Evolutionary conservation across 2,329 filamentous ascomycete genomes (phyloP), one percentile per base, ranked within the genome.

Genomic region (Pseudonectria foliicola): DNA sequence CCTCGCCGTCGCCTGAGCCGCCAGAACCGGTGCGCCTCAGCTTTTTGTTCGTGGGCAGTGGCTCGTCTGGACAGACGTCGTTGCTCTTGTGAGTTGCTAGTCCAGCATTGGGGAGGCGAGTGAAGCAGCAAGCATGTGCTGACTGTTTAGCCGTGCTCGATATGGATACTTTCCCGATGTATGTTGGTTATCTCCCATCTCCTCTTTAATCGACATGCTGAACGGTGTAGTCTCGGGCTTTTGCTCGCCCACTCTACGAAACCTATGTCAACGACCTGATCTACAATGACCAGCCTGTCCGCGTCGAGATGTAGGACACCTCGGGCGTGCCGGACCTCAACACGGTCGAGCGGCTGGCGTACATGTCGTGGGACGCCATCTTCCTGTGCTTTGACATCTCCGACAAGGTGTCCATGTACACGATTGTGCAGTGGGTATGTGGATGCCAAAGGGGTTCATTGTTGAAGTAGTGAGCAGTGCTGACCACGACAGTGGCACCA

Each of bases 361-460:
- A 61, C 38, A 56, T 63, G 10, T 28, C 45, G 6, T 64, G 58
- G 60, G 59, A 64, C 4, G 58, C 52, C 2, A 44, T 64, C 0
- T 62, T 64, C 36, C 46, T 64, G 23, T 64, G 61, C 38, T 64
- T 63, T 35, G 61, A 64, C n/a, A 48, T 63, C 7, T 50, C 51
- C 12, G 50, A 61, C 24, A 56, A 54, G 33, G 35, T 53, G 15
- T 57, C 58, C 7, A 46, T 63, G 48, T 50, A 53, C 14, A 54
- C 43, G 2, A 56, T 63, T 21, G 35, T 60, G 2, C 52, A 56
- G 33, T 64, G 61, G 61, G 61, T 63, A 41, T 34, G 52, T 39
- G 0, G 3, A 6, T 4, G 1, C 16, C 13, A 5, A 14, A 0
- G 13, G 13, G n/a, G 3, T 1, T 1, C 10, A 10, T 15, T 10